These are phyloP conservation scores for Geoglossum glabrum DNA, from an alignment of 495 filamentous ascomycete genomes.

Conservation along the genomic window DNA sequence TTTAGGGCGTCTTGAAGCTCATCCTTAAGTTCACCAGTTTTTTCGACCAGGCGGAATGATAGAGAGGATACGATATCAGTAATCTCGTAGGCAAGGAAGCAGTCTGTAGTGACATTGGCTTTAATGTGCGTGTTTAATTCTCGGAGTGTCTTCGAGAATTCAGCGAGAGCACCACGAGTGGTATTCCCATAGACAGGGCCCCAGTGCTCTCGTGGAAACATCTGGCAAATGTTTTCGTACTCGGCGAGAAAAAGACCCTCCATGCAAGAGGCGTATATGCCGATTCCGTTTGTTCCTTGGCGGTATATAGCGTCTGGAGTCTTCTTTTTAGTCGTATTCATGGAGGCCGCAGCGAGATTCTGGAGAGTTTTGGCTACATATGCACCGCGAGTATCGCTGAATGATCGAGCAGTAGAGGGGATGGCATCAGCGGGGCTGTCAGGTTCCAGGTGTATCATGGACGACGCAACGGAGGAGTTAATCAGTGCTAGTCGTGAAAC, in stretches of 20 bases:
- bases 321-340: constrained; percentile 72
- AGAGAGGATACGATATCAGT: constrained; percentile 74
- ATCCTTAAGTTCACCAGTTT: constrained; percentile 70
- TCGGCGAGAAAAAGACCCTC: constrained; percentile 73
- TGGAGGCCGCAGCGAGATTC: constrained; percentile 70
- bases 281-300: constrained; percentile 83
- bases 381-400: constrained; percentile 65
- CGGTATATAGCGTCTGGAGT: constrained; percentile 63
- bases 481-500: constrained; percentile 36
- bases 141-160: constrained; percentile 67
- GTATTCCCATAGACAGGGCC: constrained; percentile 55
- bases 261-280: constrained; percentile 69
- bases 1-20: constrained; percentile 67
- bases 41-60: constrained; percentile 56
- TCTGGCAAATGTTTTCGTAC: constrained; percentile 64
- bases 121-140: constrained; percentile 84
- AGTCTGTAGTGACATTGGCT: constrained; percentile 71
- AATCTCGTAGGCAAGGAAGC: constrained; percentile 90
- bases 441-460: not conserved
- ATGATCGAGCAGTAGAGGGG: constrained; percentile 40
- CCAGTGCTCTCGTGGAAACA: constrained; percentile 76
- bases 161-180: constrained; percentile 50
- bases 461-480: constrained; percentile 30
- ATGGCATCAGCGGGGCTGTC: not conserved
- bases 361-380: constrained; percentile 63